These are phyloP conservation scores for Cercospora beticola DNA, from an alignment of 2,329 filamentous ascomycete species.

Conservation along the genomic window DNA sequence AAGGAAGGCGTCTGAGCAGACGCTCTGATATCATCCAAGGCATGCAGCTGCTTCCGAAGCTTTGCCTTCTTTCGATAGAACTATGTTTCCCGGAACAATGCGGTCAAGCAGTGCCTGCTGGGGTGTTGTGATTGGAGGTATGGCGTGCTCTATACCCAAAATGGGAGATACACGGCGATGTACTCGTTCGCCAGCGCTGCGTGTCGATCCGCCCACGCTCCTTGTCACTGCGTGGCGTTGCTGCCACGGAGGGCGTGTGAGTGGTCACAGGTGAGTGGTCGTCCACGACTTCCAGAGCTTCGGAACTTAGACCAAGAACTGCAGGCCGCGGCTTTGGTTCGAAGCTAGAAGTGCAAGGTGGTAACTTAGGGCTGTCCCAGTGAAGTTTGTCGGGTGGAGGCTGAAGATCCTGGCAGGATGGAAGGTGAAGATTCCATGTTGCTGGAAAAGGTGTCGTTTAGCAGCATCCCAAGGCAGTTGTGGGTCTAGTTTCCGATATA, in stretches of 20 bases:
- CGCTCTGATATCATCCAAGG: constrained; percentile 2
- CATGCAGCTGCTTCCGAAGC: constrained; percentile 9
- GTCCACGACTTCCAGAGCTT: not conserved
- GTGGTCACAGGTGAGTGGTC: not conserved
- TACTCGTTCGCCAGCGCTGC: not conserved
- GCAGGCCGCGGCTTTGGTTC: not conserved
- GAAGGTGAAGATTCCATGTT: not conserved
- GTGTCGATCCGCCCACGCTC: constrained; percentile 9
- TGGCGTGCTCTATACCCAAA: not conserved
- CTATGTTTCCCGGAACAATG: constrained; percentile 4
- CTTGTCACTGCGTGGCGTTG: not conserved
- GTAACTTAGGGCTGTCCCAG: not conserved
- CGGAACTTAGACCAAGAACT: not conserved
- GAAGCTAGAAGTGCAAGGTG: not conserved
- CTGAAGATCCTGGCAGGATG: not conserved
- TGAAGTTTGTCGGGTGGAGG: not conserved
- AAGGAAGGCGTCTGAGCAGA: constrained; percentile 4
- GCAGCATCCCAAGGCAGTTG: not conserved
- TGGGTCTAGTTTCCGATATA: not conserved
- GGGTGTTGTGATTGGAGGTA: constrained; percentile 11
- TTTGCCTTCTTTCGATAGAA: constrained; percentile 5
- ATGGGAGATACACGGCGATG: not conserved
- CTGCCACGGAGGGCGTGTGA: not conserved
- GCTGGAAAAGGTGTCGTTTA: not conserved
- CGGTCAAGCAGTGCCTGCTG: constrained; percentile 12